Evolutionary conservation across 2,329 filamentous ascomycete genomes (phyloP), one percentile per base, ranked within the genome.

Genomic region (Colletotrichum sp.): DNA sequence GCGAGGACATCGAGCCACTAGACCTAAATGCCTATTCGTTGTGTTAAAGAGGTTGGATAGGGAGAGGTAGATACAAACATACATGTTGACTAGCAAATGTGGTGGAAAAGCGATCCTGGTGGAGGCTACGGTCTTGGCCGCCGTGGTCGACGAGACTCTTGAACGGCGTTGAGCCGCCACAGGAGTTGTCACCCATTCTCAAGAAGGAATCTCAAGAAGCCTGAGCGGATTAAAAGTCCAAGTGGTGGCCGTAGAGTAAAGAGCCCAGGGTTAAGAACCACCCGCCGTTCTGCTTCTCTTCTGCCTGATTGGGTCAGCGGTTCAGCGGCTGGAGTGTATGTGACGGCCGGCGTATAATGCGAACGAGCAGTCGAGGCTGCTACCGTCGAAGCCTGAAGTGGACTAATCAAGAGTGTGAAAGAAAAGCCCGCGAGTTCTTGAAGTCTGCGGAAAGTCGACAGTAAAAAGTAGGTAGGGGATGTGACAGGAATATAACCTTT

Each of bases 81-180:
- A 77, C 75, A 44, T 66, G 60, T 24, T 75, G 75, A 32, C 7
- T 6, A 62, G 52, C 18, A 9, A 44, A 13, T 10, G 52, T 24
- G 12, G 18, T 80, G 68, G 83, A 78, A 21, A 86, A 79, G n/a
- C 85, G 82, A 77, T 87, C 85, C 77, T 87, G 85, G 18, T 86
- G 86, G 68, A 84, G 84, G 78, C 84, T 85, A 65, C 83, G 81
- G 79, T 87, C 86, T 60, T 83, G 83, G n/a, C 82, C 81, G 67
- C 87, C 85, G 52, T 87, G 85, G 10, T 87, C 85, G 24, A 86
- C 79, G 57, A 88, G 82, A 15, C 82, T 84, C 81, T 88, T 88
- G 71, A 88, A 87, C 44, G 86, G 86, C 65, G 84, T 85, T 4
- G 83, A 82, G 39, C 85, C 86, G 76, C 85, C 86, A 77, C 86